Percentiles rank a stretch among this genome's conserved stretches.
Evolutionary conservation across 805 yeast species (phyloP).

Genomic region (Alloascoidea africana): DNA sequence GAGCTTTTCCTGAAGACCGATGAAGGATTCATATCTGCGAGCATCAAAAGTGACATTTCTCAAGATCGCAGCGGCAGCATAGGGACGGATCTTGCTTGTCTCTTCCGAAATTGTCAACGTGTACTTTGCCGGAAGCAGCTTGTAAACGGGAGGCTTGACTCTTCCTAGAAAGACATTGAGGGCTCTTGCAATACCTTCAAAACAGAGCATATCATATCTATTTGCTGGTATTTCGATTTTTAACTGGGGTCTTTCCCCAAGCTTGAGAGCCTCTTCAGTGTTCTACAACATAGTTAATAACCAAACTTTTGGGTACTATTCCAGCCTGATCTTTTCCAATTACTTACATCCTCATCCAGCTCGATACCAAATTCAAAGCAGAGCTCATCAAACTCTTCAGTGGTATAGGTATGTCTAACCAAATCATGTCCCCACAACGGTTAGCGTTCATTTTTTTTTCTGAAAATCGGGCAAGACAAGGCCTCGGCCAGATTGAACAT

Average conservation of each 20-base stretch:
- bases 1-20: constrained; percentile 88
- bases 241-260: constrained; percentile 83
- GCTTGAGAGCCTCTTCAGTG: constrained; percentile 5
- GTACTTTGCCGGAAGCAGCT: constrained; percentile 37
- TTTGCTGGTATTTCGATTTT: constrained; percentile 97
- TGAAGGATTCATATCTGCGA: constrained; percentile 85
- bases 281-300: constrained; percentile 23
- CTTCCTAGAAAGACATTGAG: constrained; percentile 80
- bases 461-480: not conserved
- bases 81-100: constrained; percentile 69
- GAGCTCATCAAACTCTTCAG: constrained; percentile 89
- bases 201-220: constrained; percentile 95
- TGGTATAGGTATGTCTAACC: constrained; percentile 45
- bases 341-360: constrained; percentile 69
- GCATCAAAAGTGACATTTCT: constrained; percentile 72
- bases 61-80: constrained; percentile 88
- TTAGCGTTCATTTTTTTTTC: no score
- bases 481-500: constrained; percentile 9
- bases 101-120: constrained; percentile 62
- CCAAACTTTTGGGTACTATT: constrained; percentile 8
- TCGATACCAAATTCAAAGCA: constrained; percentile 97
- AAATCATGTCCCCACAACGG: no score
- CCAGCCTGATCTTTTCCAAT: not conserved
- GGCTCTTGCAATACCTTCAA: constrained; percentile 95
- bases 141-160: constrained; percentile 46